A percentile compares a stretch with the other conserved stretches of the same genome.
Conservation (phyloP, 129 eudicot genomes). For the Oenanthe sinensis region DNA sequence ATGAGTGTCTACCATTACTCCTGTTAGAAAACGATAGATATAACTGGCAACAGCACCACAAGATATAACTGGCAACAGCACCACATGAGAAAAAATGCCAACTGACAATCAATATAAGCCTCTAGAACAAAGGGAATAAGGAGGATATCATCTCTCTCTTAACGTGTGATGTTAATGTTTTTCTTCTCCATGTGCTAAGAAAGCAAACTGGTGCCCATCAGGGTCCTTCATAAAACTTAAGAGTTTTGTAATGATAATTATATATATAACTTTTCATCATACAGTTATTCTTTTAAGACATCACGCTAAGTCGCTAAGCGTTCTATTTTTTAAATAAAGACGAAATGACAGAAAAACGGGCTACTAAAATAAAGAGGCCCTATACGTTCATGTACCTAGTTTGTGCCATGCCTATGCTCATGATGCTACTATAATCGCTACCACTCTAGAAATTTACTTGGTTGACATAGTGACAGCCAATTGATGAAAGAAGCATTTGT, state of each 20-base stretch:
- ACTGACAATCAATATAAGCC: slow-evolving; percentile 1
- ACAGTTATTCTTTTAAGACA: background rate
- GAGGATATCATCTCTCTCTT: background rate
- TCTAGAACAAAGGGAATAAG: background rate
- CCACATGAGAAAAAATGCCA: background rate
- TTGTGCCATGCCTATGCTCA: background rate
- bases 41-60: slow-evolving; percentile 4
- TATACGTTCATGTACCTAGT: background rate
- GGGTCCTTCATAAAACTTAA: background rate
- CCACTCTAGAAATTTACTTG: background rate
- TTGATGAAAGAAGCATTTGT: background rate
- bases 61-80: slow-evolving; percentile 4
- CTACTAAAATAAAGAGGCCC: background rate
- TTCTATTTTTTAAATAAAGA: background rate
- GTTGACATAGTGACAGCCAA: background rate
- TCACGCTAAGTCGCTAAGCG: background rate
- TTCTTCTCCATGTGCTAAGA: background rate
- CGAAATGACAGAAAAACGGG: background rate
- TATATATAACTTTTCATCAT: background rate
- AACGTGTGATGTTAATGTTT: background rate
- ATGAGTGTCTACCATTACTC: background rate
- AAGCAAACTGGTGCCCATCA: background rate
- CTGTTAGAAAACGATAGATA: background rate
- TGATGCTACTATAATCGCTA: background rate
- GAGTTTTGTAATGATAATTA: background rate